phyloP scores from a whole-genome alignment of 208 protist species.

The Leishmania amazonensis region DNA sequence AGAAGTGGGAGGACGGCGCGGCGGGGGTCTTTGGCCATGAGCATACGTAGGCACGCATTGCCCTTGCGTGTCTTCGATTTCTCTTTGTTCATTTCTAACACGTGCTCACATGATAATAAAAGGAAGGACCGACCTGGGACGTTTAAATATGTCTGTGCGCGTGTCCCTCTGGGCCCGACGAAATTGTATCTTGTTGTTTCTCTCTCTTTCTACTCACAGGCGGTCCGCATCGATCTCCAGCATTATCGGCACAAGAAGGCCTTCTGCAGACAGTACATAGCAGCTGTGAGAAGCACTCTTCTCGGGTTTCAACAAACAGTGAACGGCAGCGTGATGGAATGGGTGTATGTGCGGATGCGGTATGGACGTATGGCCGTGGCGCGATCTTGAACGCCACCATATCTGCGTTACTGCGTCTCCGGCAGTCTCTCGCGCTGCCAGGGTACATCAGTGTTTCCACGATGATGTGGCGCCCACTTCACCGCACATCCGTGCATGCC shows the following conservation, averaged over 20 bases:
- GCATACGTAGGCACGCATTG: not conserved
- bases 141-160: not conserved
- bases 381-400: not conserved
- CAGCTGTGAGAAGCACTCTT: not conserved
- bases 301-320: not conserved
- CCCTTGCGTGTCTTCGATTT: not conserved
- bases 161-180: not conserved
- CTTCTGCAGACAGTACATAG: not conserved
- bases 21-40: too few relatives aligned
- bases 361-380: not conserved
- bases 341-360: not conserved
- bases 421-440: too few relatives aligned
- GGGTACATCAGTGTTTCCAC: too few relatives aligned
- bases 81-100: not conserved
- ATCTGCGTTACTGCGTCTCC: not conserved
- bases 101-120: conserved; percentile 1
- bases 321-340: not conserved
- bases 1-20: not conserved
- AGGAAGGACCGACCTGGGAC: not conserved
- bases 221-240: not conserved
- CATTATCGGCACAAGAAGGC: not conserved
- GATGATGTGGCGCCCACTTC: not conserved
- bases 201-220: conserved; percentile 5
- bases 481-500: not conserved
- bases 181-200: too few relatives aligned